Evolutionary conservation across 768 basidiomycete species (phyloP).

Genomic region (Podaxis sp.): DNA sequence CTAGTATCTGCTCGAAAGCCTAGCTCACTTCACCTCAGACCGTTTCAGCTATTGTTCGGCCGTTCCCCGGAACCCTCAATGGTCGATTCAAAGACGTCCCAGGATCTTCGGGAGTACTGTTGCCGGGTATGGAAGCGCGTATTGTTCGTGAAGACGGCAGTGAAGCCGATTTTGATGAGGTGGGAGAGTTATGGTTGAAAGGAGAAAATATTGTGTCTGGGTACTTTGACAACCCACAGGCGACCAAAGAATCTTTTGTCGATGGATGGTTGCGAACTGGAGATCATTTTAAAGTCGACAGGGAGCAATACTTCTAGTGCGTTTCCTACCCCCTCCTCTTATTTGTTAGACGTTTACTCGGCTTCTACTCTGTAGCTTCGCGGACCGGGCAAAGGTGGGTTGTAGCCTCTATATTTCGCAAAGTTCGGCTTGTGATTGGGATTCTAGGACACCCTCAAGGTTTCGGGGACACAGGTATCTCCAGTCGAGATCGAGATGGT

Average conservation of each 20-base stretch:
- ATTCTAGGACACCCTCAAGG: slow-evolving; percentile 69
- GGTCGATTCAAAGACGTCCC: slow-evolving; percentile 38
- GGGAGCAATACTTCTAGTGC: slow-evolving; percentile 63
- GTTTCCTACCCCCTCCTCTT: slow-evolving; percentile 21
- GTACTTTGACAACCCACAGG: slow-evolving; percentile 70
- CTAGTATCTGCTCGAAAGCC: not conserved
- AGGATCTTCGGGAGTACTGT: slow-evolving; percentile 55
- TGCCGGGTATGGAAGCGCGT: slow-evolving; percentile 63
- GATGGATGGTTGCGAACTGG: slow-evolving; percentile 77
- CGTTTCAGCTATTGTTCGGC: slow-evolving; percentile 44
- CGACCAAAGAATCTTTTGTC: slow-evolving; percentile 63
- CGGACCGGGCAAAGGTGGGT: slow-evolving; percentile 68
- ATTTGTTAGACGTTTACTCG: not conserved
- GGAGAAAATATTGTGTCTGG: slow-evolving; percentile 59
- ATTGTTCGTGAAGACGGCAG: slow-evolving; percentile 57
- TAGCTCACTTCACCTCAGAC: slow-evolving; percentile 41
- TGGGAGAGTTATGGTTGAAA: slow-evolving; percentile 64
- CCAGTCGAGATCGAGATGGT: slow-evolving; percentile 76
- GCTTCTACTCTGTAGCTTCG: slow-evolving; percentile 46
- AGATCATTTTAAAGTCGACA: slow-evolving; percentile 62
- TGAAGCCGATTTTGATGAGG: slow-evolving; percentile 53
- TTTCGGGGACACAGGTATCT: slow-evolving; percentile 78
- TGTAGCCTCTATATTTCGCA: not conserved
- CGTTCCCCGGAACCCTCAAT: slow-evolving; percentile 42
- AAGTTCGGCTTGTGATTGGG: not conserved